These are phyloP conservation scores for Odontarrhena argentea DNA, from an alignment of 345 rosid species.

Conservation along the genomic window DNA sequence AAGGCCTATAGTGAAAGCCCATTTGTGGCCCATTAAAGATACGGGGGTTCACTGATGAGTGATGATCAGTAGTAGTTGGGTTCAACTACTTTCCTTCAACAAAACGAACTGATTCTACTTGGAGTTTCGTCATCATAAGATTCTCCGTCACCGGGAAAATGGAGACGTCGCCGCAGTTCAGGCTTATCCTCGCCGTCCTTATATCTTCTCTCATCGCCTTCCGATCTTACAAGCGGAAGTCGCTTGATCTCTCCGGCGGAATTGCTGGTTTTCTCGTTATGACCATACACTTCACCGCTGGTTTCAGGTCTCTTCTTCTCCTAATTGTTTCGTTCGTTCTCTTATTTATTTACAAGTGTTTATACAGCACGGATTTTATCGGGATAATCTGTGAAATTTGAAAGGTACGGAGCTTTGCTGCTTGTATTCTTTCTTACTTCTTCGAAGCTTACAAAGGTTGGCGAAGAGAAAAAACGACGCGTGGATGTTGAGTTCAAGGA, in stretches of 20 bases:
- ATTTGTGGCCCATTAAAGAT: neutral
- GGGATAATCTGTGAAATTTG: conserved; percentile 3
- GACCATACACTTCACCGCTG: conserved; percentile 67
- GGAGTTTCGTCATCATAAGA: neutral
- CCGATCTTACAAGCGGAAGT: conserved; percentile 71
- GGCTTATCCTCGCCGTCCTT: conserved; percentile 50
- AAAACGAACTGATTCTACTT: conserved; percentile 16
- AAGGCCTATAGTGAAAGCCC: conserved; percentile 20
- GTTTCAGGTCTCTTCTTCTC: conserved; percentile 53
- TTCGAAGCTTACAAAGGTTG: conserved; percentile 88
- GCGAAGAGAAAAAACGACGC: conserved; percentile 77
- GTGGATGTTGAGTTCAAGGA: conserved; percentile 85
- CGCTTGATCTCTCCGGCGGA: conserved; percentile 85
- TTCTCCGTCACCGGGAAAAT: conserved; percentile 29
- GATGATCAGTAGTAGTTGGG: neutral
- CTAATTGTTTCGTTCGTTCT: neutral
- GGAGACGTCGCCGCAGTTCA: conserved; percentile 48
- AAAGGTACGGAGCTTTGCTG: conserved; percentile 82
- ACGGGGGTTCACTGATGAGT: no score
- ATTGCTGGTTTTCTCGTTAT: conserved; percentile 76
- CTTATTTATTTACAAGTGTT: neutral
- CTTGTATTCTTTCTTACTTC: conserved; percentile 82
- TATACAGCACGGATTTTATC: neutral
- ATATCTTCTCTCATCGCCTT: conserved; percentile 60
- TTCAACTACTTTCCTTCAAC: conserved; percentile 24